These are phyloP conservation scores for Ophiognomonia clavigignenti-juglandacearum DNA, from an alignment of 2,329 filamentous ascomycete genomes.

Conservation along the genomic window DNA sequence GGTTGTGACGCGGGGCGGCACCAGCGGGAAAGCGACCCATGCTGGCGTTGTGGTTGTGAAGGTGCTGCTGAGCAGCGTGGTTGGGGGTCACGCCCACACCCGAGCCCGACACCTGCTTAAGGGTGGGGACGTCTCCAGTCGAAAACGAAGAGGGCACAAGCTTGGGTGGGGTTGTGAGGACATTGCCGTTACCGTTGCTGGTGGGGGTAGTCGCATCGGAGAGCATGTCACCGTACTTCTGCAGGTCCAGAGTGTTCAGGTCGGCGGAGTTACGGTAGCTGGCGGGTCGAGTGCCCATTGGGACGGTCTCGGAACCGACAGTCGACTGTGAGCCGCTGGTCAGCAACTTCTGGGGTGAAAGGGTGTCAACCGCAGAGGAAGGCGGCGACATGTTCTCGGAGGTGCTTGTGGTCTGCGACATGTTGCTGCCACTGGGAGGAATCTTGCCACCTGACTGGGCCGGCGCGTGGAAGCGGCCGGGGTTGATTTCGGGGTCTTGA, in stretches of 20 bases:
- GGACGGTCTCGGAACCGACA: constrained; percentile 37
- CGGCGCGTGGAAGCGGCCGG: no score
- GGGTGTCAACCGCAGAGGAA: constrained; percentile 35
- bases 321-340: constrained; percentile 29
- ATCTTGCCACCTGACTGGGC: no score
- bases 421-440: not conserved
- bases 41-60: constrained; percentile 76
- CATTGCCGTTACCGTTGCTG: constrained; percentile 30
- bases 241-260: constrained; percentile 35
- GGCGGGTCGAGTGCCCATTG: constrained; percentile 41
- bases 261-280: constrained; percentile 57
- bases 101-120: constrained; percentile 62
- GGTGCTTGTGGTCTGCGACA: constrained; percentile 2
- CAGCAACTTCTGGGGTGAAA: constrained; percentile 29
- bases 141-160: constrained; percentile 80
- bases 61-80: constrained; percentile 57
- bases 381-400: not conserved
- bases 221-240: constrained; percentile 44
- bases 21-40: constrained; percentile 73
- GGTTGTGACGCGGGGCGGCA: constrained; percentile 63
- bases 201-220: constrained; percentile 38
- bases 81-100: constrained; percentile 47
- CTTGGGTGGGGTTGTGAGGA: constrained; percentile 63
- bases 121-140: constrained; percentile 79
- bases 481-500: no score